Percentiles rank a stretch among this genome's conserved stretches.
Evolutionary conservation across 2,329 filamentous ascomycete species (phyloP).

Genomic region (Talaromyces marneffei): DNA sequence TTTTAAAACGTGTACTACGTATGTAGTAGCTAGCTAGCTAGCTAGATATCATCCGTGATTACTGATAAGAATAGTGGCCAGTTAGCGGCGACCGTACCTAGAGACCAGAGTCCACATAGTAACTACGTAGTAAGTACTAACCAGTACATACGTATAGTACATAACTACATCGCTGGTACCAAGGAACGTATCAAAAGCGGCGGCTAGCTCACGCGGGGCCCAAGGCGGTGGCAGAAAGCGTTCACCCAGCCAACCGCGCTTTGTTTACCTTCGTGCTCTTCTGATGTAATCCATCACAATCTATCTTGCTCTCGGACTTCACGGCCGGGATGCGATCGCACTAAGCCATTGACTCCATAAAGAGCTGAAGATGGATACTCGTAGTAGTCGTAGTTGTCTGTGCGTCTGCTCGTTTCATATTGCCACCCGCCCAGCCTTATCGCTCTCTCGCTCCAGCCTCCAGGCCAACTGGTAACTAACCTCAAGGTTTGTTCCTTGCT

Average conservation of each 20-base stretch:
- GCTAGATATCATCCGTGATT: too few relatives aligned
- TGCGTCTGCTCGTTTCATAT: background rate
- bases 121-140: too few relatives aligned
- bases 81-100: too few relatives aligned
- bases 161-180: too few relatives aligned
- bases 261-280: constrained; percentile 15
- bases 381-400: background rate
- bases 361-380: background rate
- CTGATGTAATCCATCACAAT: constrained; percentile 10
- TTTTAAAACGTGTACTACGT: background rate
- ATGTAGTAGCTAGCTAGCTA: too few relatives aligned
- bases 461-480: background rate
- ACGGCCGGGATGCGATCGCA: background rate
- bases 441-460: background rate
- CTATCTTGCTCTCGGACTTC: background rate
- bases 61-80: background rate
- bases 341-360: background rate
- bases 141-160: too few relatives aligned
- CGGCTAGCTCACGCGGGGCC: background rate
- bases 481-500: constrained; percentile 1
- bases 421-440: background rate
- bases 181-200: background rate
- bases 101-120: too few relatives aligned
- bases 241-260: constrained; percentile 17
- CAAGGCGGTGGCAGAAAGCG: constrained; percentile 18